A percentile compares a stretch with the other conserved stretches of the same genome.
phyloP scores from a whole-genome alignment of 2,329 filamentous ascomycete species.

The Fonsecaea nubica region DNA sequence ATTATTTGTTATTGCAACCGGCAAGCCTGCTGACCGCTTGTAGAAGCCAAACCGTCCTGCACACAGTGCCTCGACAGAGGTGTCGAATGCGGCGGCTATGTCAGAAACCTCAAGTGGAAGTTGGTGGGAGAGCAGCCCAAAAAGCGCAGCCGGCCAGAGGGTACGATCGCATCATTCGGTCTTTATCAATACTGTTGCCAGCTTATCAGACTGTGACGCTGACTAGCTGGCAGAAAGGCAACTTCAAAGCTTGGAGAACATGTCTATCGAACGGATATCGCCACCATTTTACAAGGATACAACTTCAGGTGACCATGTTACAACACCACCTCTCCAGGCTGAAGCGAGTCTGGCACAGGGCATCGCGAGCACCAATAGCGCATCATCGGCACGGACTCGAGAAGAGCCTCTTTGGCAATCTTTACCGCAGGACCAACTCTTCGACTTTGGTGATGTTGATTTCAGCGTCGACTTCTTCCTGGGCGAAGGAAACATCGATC shows the following conservation, averaged over 20 bases:
- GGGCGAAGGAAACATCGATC: conserved; percentile 11
- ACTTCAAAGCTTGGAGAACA: neutral
- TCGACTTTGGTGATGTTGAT: conserved; percentile 19
- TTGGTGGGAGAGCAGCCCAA: conserved; percentile 2
- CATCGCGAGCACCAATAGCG: neutral
- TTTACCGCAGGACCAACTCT: conserved; percentile 13
- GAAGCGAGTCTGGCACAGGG: neutral
- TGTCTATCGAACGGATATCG: neutral
- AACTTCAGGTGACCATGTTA: neutral
- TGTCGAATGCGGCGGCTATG: conserved; percentile 71
- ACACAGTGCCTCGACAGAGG: conserved; percentile 69
- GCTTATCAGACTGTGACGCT: neutral
- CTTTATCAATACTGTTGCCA: neutral
- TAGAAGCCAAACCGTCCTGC: conserved; percentile 68
- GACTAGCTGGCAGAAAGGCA: neutral
- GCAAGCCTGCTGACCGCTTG: neutral
- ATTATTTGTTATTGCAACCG: neutral
- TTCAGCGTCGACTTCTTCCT: conserved; percentile 14
- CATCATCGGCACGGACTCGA: neutral
- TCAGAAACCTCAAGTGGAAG: conserved; percentile 16
- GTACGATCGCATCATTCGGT: neutral
- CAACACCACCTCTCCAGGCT: neutral
- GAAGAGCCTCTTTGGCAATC: conserved; percentile 10
- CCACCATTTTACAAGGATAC: neutral
- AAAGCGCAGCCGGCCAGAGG: neutral